phyloP scores from a whole-genome alignment of 1,284 basidiomycete genomes.

The Acaromyces ingoldii region DNA sequence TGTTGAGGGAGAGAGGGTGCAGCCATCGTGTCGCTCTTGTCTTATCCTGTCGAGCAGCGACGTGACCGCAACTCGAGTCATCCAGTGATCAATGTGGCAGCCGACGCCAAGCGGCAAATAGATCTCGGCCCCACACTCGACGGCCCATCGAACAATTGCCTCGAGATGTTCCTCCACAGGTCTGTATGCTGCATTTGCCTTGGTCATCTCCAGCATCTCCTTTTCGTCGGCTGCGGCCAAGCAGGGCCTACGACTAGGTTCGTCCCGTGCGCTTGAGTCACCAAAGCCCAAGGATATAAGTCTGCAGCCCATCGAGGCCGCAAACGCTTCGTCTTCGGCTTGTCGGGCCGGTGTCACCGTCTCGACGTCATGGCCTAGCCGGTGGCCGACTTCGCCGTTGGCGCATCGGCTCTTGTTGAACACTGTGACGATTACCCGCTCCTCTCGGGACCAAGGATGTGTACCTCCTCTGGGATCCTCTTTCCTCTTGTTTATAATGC shows the following conservation, averaged over 20 bases:
- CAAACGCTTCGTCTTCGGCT: conserved; percentile 4
- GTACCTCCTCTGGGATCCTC: not conserved
- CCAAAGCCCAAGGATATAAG: not conserved
- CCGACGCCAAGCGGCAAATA: conserved; percentile 1
- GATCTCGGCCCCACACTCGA: not conserved
- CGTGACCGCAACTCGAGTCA: not conserved
- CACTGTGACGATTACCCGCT: conserved; percentile 1
- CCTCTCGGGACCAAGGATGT: not conserved
- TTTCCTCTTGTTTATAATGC: not conserved
- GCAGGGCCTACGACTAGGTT: not conserved
- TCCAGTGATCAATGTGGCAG: conserved; percentile 4
- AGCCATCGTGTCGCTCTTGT: not conserved
- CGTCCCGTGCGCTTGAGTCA: conserved; percentile 5
- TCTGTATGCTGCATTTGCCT: not conserved
- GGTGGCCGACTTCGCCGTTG: not conserved
- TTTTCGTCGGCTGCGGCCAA: conserved; percentile 4
- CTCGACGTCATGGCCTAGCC: not conserved
- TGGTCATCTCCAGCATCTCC: not conserved
- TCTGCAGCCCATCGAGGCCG: not conserved
- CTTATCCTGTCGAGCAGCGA: conserved; percentile 1
- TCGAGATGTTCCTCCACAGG: not conserved
- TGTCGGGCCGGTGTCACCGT: not conserved
- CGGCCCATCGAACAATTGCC: not conserved
- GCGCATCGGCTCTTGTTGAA: conserved; percentile 5
- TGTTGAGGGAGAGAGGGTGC: not conserved